A percentile compares a stretch with the other conserved stretches of the same genome.
Conservation (phyloP, 2,329 filamentous ascomycete species). For the Pochonia chlamydosporia region DNA sequence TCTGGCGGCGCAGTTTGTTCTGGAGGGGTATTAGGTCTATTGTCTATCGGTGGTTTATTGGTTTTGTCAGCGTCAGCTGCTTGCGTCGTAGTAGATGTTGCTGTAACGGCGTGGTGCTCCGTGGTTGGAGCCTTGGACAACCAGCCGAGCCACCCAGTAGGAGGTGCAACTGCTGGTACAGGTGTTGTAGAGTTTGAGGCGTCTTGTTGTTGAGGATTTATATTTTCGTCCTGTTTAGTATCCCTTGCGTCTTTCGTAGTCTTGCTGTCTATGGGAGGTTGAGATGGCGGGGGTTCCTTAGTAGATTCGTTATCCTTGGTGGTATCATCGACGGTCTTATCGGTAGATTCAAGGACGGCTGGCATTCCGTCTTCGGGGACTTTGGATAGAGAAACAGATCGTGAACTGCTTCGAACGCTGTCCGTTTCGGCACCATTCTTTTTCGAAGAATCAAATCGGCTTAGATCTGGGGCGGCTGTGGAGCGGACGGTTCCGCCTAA, state of each 20-base stretch:
- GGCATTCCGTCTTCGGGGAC: slow-evolving; percentile 18
- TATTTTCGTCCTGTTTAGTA: not conserved
- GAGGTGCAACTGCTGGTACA: slow-evolving; percentile 16
- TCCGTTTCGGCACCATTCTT: slow-evolving; percentile 30
- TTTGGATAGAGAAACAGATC: slow-evolving; percentile 17
- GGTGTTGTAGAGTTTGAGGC: not conserved
- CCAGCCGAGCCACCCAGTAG: slow-evolving; percentile 53
- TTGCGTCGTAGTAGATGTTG: not conserved
- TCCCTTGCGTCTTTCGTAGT: not conserved
- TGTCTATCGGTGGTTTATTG: slow-evolving; percentile 11
- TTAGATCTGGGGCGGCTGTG: slow-evolving; percentile 40
- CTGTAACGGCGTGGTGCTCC: slow-evolving; percentile 13
- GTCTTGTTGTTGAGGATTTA: not conserved
- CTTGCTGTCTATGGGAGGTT: slow-evolving; percentile 1
- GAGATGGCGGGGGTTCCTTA: slow-evolving; percentile 3
- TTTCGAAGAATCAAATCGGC: slow-evolving; percentile 37
- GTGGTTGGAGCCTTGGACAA: slow-evolving; percentile 25
- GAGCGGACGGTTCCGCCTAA: slow-evolving; percentile 48
- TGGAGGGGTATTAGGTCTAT: slow-evolving; percentile 17
- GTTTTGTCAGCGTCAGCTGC: slow-evolving; percentile 1
- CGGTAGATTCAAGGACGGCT: not conserved
- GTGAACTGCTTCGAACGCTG: slow-evolving; percentile 22
- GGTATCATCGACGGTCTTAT: not conserved
- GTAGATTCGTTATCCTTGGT: slow-evolving; percentile 1
- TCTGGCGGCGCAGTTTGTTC: slow-evolving; percentile 14